Evolutionary conservation across 805 yeast species (phyloP).

Genomic region (Candida vartiovaarae): DNA sequence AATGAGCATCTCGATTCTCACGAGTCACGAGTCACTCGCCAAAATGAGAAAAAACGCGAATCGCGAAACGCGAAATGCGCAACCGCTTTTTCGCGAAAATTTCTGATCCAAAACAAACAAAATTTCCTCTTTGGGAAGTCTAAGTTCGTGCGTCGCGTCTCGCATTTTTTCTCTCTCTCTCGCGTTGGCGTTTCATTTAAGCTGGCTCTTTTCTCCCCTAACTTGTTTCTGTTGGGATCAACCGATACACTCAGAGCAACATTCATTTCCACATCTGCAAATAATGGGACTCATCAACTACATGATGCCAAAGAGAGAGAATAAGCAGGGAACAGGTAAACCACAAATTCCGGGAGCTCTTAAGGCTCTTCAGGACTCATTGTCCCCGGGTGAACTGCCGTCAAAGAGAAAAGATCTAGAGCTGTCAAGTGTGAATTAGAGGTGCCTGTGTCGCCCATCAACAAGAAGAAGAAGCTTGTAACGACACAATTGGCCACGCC

Average conservation of each 20-base stretch:
- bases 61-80: too few species aligned
- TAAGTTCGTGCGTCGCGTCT: constrained; percentile 7
- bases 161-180: neutral
- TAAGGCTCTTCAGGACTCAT: neutral
- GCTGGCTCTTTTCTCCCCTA: too few species aligned
- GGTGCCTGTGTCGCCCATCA: neutral
- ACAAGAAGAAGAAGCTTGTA: neutral
- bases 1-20: too few species aligned
- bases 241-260: too few species aligned
- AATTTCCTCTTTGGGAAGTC: constrained; percentile 8
- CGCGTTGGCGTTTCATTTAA: too few species aligned
- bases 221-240: too few species aligned
- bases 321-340: neutral
- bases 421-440: neutral
- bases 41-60: too few species aligned
- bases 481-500: constrained; percentile 6
- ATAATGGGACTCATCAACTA: neutral
- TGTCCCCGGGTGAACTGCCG: neutral
- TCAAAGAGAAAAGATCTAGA: neutral
- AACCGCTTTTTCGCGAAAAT: too few species aligned
- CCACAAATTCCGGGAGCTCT: neutral
- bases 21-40: too few species aligned
- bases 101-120: constrained; percentile 1
- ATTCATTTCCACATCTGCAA: neutral
- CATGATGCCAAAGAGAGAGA: neutral